Base-by-base conservation (phyloP, 495 filamentous ascomycete genomes). In the Penicillium goetzii region DNA sequence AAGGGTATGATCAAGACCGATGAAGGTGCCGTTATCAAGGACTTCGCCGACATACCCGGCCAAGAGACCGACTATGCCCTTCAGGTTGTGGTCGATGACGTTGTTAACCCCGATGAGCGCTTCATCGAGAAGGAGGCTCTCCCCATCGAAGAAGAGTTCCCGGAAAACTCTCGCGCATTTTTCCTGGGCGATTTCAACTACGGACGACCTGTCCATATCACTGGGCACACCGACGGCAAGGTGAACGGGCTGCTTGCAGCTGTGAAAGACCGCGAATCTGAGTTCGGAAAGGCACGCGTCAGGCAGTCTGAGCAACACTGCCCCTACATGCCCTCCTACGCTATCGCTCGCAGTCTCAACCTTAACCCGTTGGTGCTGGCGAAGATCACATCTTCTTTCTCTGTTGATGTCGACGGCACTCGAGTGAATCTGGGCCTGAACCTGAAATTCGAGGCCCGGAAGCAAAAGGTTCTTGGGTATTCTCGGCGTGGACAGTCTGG, bases 101-200 rank as follows among this genome's bases (percentile, higher is more conserved):
- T 99, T 10, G 74, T 92, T 67, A 96, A 92, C 76, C 90, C 95
- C 63, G 96, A 99, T 70, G 88, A 90, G 68, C 89, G 96, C 30
- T 98, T 98, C 76, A 83, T 98, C 49, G 96, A 99, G 78, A 87
- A 87, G 64, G 88, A 85, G 36, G 93, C 96, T 23, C 64, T 95
- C 10, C 89, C 93, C 3, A 87, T 99, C 43, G 90, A 93, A 70
- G 87, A 97, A 74, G 96, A 99, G 64, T 97, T 98, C 70, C 93
- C 96, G 0, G 74, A 86, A 57, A 88, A 86, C 55, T 88, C 91
- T 15, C 83, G 86, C 43, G 93, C 90, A 2, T 98, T 99, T 80
- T 99, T 97, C 80, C 78, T 99, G n/a, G 96, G 96, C 45, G 96
- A 97, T 4, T 94, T 88, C 78, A 91, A 91, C 69, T 97, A 96